Evolutionary conservation across 768 basidiomycete species (phyloP), one percentile per base, ranked within the genome.

Genomic region (Cubamyces lactineus): DNA sequence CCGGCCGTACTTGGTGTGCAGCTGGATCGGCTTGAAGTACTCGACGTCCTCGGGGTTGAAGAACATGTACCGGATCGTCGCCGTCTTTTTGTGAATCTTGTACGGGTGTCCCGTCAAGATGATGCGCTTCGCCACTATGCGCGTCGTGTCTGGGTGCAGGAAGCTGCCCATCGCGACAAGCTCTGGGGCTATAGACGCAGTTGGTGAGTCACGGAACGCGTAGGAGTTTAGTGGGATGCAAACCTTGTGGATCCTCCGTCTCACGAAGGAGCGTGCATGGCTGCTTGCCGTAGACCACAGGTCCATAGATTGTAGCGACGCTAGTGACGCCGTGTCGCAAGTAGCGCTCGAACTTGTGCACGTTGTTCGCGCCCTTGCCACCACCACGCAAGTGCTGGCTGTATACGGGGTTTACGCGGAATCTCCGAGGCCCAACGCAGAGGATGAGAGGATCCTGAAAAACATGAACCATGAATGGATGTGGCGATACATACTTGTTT

Each of bases 11-110:
- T 98, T 99, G 3, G 95, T 98, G 73, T 94, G 83, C 59, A 98
- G 79, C 71, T 96, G 93, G 61, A 98, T 87, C 1, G 95, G 94
- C 73, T 93, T 91, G 82, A 91, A 98, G 75, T 96, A 98, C 43
- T 84, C 80, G 51, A 98, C 84, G 72, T 98, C 96, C 48, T 94
- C 93, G 86, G 87, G 69, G 74, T 96, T 89, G 83, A 99, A 98
- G 79, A 98, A 98, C 93, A 99, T 92, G 79, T 98, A 98, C 57
- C 96, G 88, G 68, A 99, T 88, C 6, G 96, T 98, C 2, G 96
- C 96, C 5, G 93, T 94, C 80, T 94, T 95, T 73, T 94, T 94
- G 82, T 98, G 96, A 1, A 98, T 88, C 71, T 95, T 96, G 85
- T 94, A 92, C 0, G 96, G 96, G 75, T 97, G 95, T 0, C 96